These are phyloP conservation scores for Malus fusca DNA, from an alignment of 306 rosid genomes.

Conservation along the genomic window DNA sequence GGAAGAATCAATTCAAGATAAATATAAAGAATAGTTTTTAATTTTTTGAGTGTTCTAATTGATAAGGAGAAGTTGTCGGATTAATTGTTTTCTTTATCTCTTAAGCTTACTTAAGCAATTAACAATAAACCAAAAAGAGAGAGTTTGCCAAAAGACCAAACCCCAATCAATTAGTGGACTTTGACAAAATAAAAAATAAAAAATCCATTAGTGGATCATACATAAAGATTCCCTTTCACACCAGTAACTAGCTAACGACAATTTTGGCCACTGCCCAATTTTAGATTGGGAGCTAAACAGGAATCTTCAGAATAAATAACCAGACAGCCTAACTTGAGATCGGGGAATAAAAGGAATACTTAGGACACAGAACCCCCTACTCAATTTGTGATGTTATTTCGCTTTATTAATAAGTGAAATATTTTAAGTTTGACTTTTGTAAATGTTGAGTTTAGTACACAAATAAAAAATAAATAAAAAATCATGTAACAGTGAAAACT, in stretches of 20 bases:
- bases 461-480: no score
- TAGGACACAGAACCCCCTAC: background rate
- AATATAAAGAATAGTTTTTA: no score
- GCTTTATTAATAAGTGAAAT: background rate
- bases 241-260: background rate
- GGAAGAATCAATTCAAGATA: background rate
- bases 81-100: background rate
- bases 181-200: no score
- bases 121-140: background rate
- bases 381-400: background rate
- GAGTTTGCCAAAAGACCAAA: background rate
- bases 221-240: conserved; percentile 8
- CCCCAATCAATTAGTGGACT: conserved; percentile 2
- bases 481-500: no score
- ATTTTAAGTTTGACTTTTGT: no score
- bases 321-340: background rate
- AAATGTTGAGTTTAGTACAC: accelerated
- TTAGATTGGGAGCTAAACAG: background rate
- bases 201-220: background rate
- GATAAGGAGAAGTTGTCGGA: no score
- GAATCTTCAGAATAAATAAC: conserved; percentile 2
- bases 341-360: background rate
- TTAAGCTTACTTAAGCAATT: background rate
- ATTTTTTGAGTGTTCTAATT: background rate
- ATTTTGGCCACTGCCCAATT: background rate